phyloP scores from a whole-genome alignment of 2,329 filamentous ascomycete genomes.

The Chaetomium sp. region DNA sequence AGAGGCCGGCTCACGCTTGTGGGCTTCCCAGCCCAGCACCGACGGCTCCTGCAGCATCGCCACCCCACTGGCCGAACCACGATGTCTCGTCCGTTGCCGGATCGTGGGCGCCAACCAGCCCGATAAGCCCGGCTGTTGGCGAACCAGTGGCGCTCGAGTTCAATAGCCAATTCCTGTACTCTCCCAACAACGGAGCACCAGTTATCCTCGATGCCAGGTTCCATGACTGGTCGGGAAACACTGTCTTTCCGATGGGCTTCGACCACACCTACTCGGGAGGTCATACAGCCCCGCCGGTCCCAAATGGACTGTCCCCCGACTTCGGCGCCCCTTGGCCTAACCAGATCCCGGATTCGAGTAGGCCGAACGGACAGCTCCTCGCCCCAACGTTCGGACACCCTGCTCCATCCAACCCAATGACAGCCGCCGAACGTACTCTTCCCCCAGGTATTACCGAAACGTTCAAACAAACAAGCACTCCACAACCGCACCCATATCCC shows the following conservation, averaged over 20 bases:
- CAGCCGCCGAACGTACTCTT: neutral
- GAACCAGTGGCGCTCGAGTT: neutral
- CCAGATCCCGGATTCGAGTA: neutral
- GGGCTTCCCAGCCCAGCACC: constrained; percentile 17
- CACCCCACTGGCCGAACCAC: constrained; percentile 2
- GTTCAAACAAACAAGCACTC: neutral
- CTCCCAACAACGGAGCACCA: neutral
- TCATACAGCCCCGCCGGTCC: neutral
- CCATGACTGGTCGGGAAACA: neutral
- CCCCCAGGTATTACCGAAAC: neutral
- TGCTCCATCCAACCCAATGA: neutral
- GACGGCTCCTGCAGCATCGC: constrained; percentile 13
- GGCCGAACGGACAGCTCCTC: neutral
- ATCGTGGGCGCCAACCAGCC: constrained; percentile 12
- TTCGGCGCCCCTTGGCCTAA: neutral
- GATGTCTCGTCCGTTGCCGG: neutral
- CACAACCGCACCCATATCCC: neutral
- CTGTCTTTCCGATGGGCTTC: neutral
- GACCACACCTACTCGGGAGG: neutral
- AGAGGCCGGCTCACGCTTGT: neutral
- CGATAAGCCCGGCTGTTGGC: constrained; percentile 7
- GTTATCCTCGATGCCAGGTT: neutral
- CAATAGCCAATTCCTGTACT: neutral
- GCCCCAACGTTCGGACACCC: neutral
- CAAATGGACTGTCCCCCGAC: neutral